A percentile compares a stretch with the other conserved stretches of the same genome.
phyloP scores from a whole-genome alignment of 768 basidiomycete genomes.

The Mycena kentingensis region DNA sequence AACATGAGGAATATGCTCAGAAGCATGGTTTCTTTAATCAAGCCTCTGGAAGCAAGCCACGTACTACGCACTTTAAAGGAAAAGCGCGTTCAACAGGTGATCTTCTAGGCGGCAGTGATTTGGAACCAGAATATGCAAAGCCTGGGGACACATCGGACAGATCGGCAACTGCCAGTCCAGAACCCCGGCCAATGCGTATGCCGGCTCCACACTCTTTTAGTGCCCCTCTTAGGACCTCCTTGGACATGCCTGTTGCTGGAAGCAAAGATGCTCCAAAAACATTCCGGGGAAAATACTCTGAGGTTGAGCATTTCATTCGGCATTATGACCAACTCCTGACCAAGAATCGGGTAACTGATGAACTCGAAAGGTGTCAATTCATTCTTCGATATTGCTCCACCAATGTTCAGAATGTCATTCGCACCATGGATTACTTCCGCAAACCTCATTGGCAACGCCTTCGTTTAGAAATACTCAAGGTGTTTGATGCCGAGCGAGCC shows the following conservation, averaged over 20 bases:
- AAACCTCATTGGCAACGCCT: neutral
- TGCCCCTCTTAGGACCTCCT: neutral
- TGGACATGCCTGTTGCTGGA: slow-evolving; percentile 11
- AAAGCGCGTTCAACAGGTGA: too few species aligned
- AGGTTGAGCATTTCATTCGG: slow-evolving; percentile 11
- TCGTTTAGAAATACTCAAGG: slow-evolving; percentile 1
- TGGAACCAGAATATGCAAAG: too few species aligned
- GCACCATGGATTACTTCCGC: neutral
- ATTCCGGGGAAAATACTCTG: slow-evolving; percentile 6
- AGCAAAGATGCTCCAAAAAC: slow-evolving; percentile 10
- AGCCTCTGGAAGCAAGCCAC: too few species aligned
- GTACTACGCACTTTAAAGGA: too few species aligned
- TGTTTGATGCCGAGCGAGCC: slow-evolving; percentile 16
- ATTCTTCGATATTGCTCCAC: slow-evolving; percentile 15
- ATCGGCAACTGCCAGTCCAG: too few species aligned
- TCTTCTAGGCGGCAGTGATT: too few species aligned
- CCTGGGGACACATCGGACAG: too few species aligned
- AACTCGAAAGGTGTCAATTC: slow-evolving; percentile 11
- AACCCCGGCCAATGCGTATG: neutral
- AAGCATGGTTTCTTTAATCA: too few species aligned
- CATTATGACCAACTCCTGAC: slow-evolving; percentile 6
- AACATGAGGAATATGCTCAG: too few species aligned
- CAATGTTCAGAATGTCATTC: slow-evolving; percentile 2
- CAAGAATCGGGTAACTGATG: slow-evolving; percentile 1
- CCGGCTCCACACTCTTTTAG: neutral